Evolutionary conservation across 495 filamentous ascomycete species (phyloP), one percentile per base, ranked within the genome.

Genomic region (Xylaria curta): DNA sequence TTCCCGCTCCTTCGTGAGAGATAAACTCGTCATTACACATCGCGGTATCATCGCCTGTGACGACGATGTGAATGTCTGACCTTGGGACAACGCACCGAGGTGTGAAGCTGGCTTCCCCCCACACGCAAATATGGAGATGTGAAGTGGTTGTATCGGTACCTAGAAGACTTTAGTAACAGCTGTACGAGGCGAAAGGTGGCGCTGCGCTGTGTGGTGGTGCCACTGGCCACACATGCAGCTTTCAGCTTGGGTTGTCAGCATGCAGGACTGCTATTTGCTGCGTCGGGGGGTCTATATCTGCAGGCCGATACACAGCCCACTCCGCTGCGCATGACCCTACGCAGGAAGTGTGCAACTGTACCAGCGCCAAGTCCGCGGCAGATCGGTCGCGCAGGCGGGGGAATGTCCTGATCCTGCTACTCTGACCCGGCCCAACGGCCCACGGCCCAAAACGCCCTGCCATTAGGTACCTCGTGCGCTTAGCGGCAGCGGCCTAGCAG

Each of bases 301-400:
- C 82, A 84, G 70, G 80, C 80, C 74, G 72, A 75, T 79, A 80
- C 83, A 84, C 82, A 83, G 83, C 82, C 83, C 77, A 71, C 80
- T 59, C 60, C 74, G 75, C 74, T 76, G 72, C 76, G 76, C 78
- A 78, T 78, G 78, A 79, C 74, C 74, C 72, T 56, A 72, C 69
- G 60, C 9, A 13, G 24, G 9, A 42, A 42, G 33, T 70, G 68
- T 78, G 62, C 62, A 10, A 66, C 60, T 59, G 38, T 33, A 1
- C 38, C 28, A 71, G 69, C 47, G 67, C 68, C 68, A 69, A 58
- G 68, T 44, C 56, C 42, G 44, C 68, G 40, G 56, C 68, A 62
- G 46, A 46, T 69, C 68, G 69, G 69, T 69, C 44, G 31, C 40
- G 46, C 53, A 59, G 62, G 65, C 69, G 69, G 69, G 49, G 69